phyloP scores from a whole-genome alignment of 495 filamentous ascomycete genomes.

The Cercophora samala region DNA sequence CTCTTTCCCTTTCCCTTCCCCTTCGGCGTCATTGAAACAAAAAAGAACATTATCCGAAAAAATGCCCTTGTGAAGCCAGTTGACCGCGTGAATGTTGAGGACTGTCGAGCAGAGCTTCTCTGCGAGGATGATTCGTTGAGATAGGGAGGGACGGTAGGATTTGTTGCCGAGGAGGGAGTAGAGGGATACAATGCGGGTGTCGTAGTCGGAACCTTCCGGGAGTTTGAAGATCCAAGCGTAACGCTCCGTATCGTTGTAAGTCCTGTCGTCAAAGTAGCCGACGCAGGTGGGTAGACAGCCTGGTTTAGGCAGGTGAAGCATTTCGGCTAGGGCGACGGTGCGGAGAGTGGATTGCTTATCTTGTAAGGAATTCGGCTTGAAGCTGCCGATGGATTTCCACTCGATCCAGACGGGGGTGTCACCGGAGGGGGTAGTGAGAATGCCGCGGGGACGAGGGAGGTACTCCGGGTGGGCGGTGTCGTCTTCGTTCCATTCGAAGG shows the following conservation, averaged over 20 bases:
- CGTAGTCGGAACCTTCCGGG: constrained; percentile 21
- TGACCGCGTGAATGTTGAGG: constrained; percentile 48
- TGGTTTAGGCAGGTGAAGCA: constrained; percentile 33
- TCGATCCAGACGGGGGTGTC: constrained; percentile 34
- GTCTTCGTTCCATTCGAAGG: constrained; percentile 22
- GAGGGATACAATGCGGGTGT: constrained; percentile 23
- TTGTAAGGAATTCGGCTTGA: constrained; percentile 8
- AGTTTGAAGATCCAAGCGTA: constrained; percentile 33
- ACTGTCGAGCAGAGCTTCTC: constrained; percentile 26
- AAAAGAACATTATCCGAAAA: constrained; percentile 53
- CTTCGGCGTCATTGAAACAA: constrained; percentile 25
- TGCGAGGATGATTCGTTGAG: constrained; percentile 27
- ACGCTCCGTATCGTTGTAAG: constrained; percentile 14
- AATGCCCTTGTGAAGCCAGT: constrained; percentile 59
- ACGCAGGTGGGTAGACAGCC: constrained; percentile 28
- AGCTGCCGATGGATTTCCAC: constrained; percentile 28
- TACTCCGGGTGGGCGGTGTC: constrained; percentile 11
- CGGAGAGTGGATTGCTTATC: constrained; percentile 27
- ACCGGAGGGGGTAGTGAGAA: constrained; percentile 16
- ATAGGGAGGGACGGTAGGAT: constrained; percentile 15
- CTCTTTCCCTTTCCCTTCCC: too few species aligned
- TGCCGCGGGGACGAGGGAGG: constrained; percentile 24
- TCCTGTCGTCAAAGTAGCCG: constrained; percentile 33
- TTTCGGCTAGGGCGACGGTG: constrained; percentile 31
- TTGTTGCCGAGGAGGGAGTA: constrained; percentile 22